These are phyloP conservation scores for Heterobasidion parviporum DNA, from an alignment of 1,284 basidiomycete genomes.

Conservation along the genomic window DNA sequence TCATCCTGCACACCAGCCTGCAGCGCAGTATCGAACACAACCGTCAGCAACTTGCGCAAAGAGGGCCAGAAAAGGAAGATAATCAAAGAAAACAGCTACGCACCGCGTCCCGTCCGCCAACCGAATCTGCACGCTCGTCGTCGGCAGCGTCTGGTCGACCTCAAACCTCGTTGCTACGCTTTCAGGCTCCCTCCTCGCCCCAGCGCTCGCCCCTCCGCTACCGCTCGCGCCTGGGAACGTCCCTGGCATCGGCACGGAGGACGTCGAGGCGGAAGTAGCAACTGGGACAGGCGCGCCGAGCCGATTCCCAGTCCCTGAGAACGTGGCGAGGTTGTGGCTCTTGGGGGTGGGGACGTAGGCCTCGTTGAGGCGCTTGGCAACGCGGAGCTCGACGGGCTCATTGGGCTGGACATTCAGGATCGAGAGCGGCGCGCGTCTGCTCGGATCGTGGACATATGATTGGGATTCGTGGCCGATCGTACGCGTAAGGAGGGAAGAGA, in stretches of 20 bases:
- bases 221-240: constrained; percentile 30
- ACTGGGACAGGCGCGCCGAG: constrained; percentile 64
- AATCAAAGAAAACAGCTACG: background rate
- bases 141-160: constrained; percentile 76
- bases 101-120: constrained; percentile 88
- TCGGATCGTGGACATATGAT: background rate
- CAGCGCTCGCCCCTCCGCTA: background rate
- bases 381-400: constrained; percentile 83
- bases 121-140: constrained; percentile 87
- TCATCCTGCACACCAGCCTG: constrained; percentile 85
- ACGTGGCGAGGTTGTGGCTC: constrained; percentile 35
- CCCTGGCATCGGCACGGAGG: constrained; percentile 43
- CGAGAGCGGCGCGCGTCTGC: constrained; percentile 69
- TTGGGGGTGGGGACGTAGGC: constrained; percentile 56
- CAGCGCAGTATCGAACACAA: background rate
- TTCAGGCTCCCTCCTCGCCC: constrained; percentile 24
- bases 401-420: constrained; percentile 73
- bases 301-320: constrained; percentile 76
- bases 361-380: constrained; percentile 70
- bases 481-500: no score
- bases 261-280: constrained; percentile 22
- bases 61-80: background rate
- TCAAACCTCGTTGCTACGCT: constrained; percentile 57
- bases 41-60: background rate
- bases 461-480: background rate